These are phyloP conservation scores for Iberis amara DNA, from an alignment of 441 rosid genomes.

Conservation along the genomic window DNA sequence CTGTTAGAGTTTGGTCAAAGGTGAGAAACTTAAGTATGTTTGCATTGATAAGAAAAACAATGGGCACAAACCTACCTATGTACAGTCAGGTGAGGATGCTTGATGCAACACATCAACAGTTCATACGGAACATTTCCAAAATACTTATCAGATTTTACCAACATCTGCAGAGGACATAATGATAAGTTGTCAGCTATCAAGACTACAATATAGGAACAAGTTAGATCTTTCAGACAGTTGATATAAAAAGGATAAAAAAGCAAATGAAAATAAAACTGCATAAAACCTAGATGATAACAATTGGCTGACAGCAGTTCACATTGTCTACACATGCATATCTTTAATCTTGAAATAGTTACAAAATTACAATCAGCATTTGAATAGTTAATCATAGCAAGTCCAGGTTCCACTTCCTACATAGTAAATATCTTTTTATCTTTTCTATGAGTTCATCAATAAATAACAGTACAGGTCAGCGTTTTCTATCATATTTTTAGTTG, in stretches of 20 bases:
- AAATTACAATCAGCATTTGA: background rate
- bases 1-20: conserved; percentile 40
- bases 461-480: background rate
- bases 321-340: background rate
- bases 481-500: background rate
- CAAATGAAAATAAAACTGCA: background rate
- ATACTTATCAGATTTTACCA: conserved; percentile 39
- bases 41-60: background rate
- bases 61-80: conserved; percentile 45
- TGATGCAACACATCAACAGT: conserved; percentile 44
- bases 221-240: conserved; percentile 7
- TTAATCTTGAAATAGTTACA: background rate
- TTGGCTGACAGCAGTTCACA: background rate
- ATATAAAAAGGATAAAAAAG: background rate
- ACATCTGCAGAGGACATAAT: conserved; percentile 50
- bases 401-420: background rate
- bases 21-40: conserved; percentile 33
- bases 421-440: background rate
- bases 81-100: conserved; percentile 58
- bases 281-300: background rate
- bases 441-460: background rate
- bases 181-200: conserved; percentile 24
- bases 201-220: conserved; percentile 1
- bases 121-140: conserved; percentile 49
- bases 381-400: background rate